Evolutionary conservation across 495 filamentous ascomycete species (phyloP), one percentile per base, ranked within the genome.

Genomic region (Penicillium macrosclerotiorum): DNA sequence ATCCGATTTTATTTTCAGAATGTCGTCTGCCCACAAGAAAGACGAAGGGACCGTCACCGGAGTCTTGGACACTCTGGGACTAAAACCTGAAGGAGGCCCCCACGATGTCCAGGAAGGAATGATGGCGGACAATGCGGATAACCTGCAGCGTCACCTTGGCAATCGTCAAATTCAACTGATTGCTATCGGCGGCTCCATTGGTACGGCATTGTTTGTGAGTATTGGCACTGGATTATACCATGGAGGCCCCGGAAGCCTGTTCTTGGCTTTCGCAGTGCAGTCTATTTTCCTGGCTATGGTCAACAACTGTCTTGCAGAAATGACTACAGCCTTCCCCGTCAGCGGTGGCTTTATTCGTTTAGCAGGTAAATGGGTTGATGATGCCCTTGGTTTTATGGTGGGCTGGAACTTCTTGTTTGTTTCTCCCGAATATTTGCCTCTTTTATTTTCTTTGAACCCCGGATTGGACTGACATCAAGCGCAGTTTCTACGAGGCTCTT

Each of bases 351-450:
- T 79, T 47, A 76, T 70, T 47, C 69, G 64, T 11, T 66, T 73
- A 44, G 65, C 71, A 4, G 55, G 55, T 14, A 67, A 72, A 49
- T 79, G 76, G 63, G 69, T 78, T 13, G 76, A 79, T 40, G 69
- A 73, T 22, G 71, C 76, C 12, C 72, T 75, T 52, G 76, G 76
- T 14, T 79, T 78, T 42, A 73, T 76, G 58, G 72, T 74, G 37
- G 76, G 76, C 34, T 79, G 75, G 75, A 74, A 76, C 45, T 89
- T 88, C 63, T 66, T 88, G 59, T 62, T 17, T 47, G 59, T 53
- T 24, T 17, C 19, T 23, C 23, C 26, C 32, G 22, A 29, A 8
- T 13, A 37, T 14, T 11, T 2, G 8, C 4, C 16, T 9, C 1
- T n/a, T 9, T 46, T 4, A 8, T 4, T 8, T 27, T n/a, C 20